Percentiles rank a stretch among this genome's conserved stretches.
These are phyloP conservation scores for Solanum pinnatisectum DNA, from an alignment of 257 asterid genomes.

Conservation along the genomic window DNA sequence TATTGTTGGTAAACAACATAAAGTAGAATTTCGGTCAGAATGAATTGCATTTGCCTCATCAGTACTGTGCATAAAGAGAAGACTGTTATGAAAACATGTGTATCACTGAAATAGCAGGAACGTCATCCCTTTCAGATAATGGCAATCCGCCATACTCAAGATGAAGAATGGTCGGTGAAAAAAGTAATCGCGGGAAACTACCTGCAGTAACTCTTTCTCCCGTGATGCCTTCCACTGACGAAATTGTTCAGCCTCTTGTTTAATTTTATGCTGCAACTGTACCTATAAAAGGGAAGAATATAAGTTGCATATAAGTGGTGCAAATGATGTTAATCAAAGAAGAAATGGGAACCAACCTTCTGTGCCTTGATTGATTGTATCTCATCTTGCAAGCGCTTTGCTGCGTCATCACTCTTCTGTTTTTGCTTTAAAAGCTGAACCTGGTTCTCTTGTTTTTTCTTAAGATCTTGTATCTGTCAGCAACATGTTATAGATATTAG, in stretches of 20 bases:
- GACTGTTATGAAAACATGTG: background rate
- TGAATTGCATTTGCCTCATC: background rate
- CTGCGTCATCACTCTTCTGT: conserved; percentile 97
- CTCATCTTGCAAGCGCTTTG: conserved; percentile 85
- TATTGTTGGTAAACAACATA: background rate
- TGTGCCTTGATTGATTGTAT: conserved; percentile 94
- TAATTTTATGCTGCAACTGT: conserved; percentile 88
- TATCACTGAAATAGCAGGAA: background rate
- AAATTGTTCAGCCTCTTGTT: conserved; percentile 97
- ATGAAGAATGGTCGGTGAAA: background rate
- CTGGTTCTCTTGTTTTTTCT: conserved; percentile 94
- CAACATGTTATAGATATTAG: background rate
- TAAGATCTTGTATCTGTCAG: conserved; percentile 87
- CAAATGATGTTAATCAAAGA: background rate
- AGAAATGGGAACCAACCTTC: conserved; percentile 43
- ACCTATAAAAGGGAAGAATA: conserved; percentile 40
- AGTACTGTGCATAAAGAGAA: background rate
- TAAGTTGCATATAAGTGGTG: background rate
- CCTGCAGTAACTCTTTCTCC: conserved; percentile 95
- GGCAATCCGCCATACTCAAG: background rate
- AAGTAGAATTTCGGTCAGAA: background rate
- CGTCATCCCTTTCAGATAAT: background rate
- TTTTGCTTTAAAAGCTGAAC: conserved; percentile 91
- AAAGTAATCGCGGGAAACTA: conserved; percentile 5
- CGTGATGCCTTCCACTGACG: conserved; percentile 98